These are phyloP conservation scores for Pythium brachiatum DNA, from an alignment of 352 stramenopile species.

Conservation along the genomic window DNA sequence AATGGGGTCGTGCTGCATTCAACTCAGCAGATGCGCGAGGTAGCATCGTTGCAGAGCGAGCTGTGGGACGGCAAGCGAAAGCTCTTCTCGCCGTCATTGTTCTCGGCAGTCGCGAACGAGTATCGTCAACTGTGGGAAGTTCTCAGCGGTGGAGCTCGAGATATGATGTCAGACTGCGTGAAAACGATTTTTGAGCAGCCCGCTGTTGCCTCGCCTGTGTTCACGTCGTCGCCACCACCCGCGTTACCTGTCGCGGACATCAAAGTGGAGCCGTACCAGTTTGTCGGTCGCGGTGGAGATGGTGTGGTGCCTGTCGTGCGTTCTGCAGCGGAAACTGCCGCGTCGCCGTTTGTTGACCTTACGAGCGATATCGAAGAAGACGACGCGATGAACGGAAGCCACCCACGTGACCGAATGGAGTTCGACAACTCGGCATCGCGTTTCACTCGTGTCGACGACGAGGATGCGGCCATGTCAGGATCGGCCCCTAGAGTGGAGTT, in stretches of 20 bases:
- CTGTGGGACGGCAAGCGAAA: constrained; percentile 49
- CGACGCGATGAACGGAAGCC: constrained; percentile 10
- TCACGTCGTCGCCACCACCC: neutral
- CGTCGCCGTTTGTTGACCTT: constrained; percentile 16
- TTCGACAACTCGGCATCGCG: constrained; percentile 36
- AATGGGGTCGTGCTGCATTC: constrained; percentile 48
- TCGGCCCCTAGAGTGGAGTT: constrained; percentile 6
- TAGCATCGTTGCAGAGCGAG: constrained; percentile 44
- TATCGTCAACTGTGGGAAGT: constrained; percentile 45
- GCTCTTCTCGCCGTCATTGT: constrained; percentile 35
- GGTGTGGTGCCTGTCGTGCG: neutral
- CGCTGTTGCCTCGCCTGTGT: neutral
- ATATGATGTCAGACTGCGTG: constrained; percentile 35
- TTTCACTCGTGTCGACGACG: constrained; percentile 46
- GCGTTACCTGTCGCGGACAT: neutral
- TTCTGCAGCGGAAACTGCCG: constrained; percentile 9
- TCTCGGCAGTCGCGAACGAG: constrained; percentile 34
- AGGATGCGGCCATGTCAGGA: constrained; percentile 25
- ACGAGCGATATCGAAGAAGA: constrained; percentile 19
- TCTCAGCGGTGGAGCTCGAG: constrained; percentile 47
- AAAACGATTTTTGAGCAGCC: constrained; percentile 14
- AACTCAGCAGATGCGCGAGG: constrained; percentile 52
- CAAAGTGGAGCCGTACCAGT: constrained; percentile 19
- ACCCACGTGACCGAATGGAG: constrained; percentile 13
- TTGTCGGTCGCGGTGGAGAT: constrained; percentile 9